These are phyloP conservation scores for Starmerella stellata DNA, from an alignment of 805 yeast genomes.

Conservation along the genomic window DNA sequence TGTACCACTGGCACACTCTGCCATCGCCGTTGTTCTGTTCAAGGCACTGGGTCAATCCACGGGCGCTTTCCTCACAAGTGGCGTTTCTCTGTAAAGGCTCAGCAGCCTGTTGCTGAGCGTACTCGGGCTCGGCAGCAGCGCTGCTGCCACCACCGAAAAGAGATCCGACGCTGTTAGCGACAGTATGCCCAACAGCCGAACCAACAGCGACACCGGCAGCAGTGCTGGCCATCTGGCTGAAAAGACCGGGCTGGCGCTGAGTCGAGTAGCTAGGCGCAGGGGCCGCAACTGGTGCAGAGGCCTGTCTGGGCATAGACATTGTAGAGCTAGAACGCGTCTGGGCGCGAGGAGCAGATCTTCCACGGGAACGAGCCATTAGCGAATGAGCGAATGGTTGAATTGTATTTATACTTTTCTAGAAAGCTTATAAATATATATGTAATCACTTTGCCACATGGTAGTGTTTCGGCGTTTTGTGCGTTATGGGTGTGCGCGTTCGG, in stretches of 20 bases:
- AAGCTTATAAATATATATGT: too few species aligned
- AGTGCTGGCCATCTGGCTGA: conserved; percentile 94
- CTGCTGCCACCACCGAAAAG: conserved; percentile 69
- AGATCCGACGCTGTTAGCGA: conserved; percentile 84
- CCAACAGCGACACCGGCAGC: conserved; percentile 99
- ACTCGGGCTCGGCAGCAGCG: conserved; percentile 32
- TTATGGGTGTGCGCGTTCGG: too few species aligned
- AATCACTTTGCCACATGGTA: too few species aligned
- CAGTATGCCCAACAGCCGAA: conserved; percentile 87
- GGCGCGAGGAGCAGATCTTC: conserved; percentile 25
- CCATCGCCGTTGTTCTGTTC: conserved; percentile 87
- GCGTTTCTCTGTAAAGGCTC: conserved; percentile 28
- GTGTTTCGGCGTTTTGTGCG: too few species aligned
- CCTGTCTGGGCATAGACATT: conserved; percentile 38
- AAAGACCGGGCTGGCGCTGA: conserved; percentile 54
- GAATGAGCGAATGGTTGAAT: neutral
- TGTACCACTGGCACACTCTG: conserved; percentile 91
- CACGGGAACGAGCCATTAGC: conserved; percentile 27
- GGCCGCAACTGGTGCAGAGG: conserved; percentile 29
- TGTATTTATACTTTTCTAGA: neutral
- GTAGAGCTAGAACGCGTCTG: conserved; percentile 21
- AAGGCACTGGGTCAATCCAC: conserved; percentile 86
- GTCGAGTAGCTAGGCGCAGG: conserved; percentile 30
- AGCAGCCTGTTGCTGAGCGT: conserved; percentile 26
- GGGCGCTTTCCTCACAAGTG: conserved; percentile 81